Conservation (phyloP, 257 asterid species). For the Rhazya stricta region DNA sequence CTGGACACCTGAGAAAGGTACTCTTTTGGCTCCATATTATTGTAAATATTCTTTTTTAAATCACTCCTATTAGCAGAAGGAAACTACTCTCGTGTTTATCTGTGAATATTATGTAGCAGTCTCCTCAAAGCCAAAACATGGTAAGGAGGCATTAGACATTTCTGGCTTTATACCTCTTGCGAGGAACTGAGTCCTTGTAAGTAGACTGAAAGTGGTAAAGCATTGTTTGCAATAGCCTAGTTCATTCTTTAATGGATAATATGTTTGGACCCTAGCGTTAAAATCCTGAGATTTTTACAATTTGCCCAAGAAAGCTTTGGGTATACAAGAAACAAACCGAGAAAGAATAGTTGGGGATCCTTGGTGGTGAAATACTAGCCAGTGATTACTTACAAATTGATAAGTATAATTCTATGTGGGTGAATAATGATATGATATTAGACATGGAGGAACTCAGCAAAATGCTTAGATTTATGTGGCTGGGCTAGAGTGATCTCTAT, state of each 20-base stretch:
- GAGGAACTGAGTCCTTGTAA: not conserved
- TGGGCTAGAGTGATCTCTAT: too few species aligned
- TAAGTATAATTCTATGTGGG: too few species aligned
- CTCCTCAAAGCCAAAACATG: not conserved
- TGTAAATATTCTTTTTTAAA: not conserved
- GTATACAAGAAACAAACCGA: not conserved
- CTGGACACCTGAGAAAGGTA: conserved; percentile 68
- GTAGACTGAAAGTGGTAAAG: not conserved
- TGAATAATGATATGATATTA: too few species aligned
- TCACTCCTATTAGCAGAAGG: not conserved
- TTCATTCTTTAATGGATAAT: not conserved
- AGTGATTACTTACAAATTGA: too few species aligned
- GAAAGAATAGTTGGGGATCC: not conserved
- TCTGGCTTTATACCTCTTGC: not conserved
- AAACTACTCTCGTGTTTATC: not conserved
- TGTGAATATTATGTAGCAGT: not conserved
- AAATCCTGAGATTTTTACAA: not conserved
- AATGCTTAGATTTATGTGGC: too few species aligned
- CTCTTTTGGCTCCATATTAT: not conserved
- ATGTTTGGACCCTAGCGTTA: not conserved
- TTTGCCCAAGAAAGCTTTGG: not conserved
- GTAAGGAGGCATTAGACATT: not conserved
- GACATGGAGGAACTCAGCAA: too few species aligned
- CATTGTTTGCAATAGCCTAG: not conserved
- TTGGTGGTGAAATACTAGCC: too few species aligned